Percentiles rank a stretch among this genome's conserved stretches.
phyloP scores from a whole-genome alignment of 148 eudicot species.

The Nyssa sinensis region DNA sequence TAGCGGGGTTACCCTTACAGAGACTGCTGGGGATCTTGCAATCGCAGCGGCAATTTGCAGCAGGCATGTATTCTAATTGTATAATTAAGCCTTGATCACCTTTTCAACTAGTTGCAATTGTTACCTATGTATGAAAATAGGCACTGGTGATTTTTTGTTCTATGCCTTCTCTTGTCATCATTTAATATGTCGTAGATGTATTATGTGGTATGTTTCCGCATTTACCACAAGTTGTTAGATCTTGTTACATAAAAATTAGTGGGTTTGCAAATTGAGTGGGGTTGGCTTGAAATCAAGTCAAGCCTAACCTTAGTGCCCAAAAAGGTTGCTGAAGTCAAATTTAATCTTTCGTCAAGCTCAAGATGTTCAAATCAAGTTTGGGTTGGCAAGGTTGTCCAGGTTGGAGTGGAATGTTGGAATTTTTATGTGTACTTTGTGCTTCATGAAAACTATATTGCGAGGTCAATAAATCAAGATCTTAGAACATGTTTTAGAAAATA shows the following conservation, averaged over 20 bases:
- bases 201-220: not conserved
- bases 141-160: not conserved
- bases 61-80: conserved; percentile 52
- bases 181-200: not conserved
- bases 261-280: not conserved
- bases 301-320: not conserved
- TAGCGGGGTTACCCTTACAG: conserved; percentile 64
- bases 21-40: conserved; percentile 96
- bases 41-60: conserved; percentile 98
- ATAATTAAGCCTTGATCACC: conserved; percentile 3
- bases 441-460: too few species aligned
- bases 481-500: not conserved
- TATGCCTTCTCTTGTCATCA: not conserved
- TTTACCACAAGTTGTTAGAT: not conserved
- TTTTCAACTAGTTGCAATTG: not conserved
- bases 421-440: not conserved
- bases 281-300: not conserved
- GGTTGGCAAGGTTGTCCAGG: not conserved
- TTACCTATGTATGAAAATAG: not conserved
- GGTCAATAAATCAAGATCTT: not conserved
- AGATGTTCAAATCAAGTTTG: not conserved
- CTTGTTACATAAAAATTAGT: not conserved
- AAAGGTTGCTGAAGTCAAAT: not conserved
- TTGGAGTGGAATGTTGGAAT: not conserved
- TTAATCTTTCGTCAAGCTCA: not conserved